Evolutionary conservation across 305 asterid species (phyloP).

Genomic region (Andrographis paniculata): DNA sequence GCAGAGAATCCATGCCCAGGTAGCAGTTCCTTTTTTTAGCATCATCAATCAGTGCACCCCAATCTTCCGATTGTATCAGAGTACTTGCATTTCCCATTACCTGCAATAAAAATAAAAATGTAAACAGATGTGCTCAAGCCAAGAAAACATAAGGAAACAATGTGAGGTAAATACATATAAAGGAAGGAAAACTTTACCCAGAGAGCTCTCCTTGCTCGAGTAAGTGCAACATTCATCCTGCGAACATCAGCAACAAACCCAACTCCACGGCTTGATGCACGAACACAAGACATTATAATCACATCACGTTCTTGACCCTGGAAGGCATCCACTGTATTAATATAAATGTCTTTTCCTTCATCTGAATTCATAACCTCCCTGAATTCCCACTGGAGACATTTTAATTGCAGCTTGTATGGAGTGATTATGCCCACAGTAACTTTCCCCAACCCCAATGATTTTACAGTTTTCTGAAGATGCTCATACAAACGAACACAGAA

Average conservation of each 20-base stretch:
- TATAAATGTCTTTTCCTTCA: constrained; percentile 92
- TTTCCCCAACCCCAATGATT: constrained; percentile 60
- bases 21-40: constrained; percentile 79
- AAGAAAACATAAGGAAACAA: constrained; percentile 6
- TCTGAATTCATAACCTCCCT: constrained; percentile 79
- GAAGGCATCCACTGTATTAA: constrained; percentile 97
- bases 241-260: constrained; percentile 98
- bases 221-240: constrained; percentile 96
- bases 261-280: constrained; percentile 90
- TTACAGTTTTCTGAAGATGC: constrained; percentile 71
- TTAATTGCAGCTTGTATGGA: constrained; percentile 93
- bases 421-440: constrained; percentile 95
- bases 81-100: constrained; percentile 96
- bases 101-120: constrained; percentile 28
- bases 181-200: constrained; percentile 50
- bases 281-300: constrained; percentile 96
- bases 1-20: constrained; percentile 88
- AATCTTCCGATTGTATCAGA: constrained; percentile 79
- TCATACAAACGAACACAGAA: constrained; percentile 89
- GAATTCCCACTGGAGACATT: constrained; percentile 94
- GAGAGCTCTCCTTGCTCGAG: constrained; percentile 96
- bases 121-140: constrained; percentile 8
- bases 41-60: constrained; percentile 86
- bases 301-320: constrained; percentile 99
- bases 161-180: background rate